Evolutionary conservation across 768 basidiomycete genomes (phyloP).

Genomic region (Bullera alba): DNA sequence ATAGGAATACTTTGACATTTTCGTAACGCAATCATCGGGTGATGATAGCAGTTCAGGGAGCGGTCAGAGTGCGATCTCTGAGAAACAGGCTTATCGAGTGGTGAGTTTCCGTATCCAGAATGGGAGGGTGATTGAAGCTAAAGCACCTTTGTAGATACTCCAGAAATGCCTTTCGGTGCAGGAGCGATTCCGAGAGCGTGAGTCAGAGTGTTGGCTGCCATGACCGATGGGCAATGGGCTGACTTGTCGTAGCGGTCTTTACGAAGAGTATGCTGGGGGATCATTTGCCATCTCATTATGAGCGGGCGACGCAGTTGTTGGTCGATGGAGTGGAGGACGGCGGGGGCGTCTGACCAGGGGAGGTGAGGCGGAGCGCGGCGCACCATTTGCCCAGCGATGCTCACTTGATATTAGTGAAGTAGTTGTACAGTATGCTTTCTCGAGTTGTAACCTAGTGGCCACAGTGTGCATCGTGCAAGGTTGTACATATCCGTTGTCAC

Average conservation of each 20-base stretch:
- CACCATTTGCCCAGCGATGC: too few relatives aligned
- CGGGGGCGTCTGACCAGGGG: too few relatives aligned
- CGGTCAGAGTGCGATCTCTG: conserved; percentile 3
- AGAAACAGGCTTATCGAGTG: conserved; percentile 22
- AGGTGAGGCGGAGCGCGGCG: too few relatives aligned
- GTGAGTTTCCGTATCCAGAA: conserved; percentile 4
- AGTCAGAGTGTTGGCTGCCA: conserved; percentile 9
- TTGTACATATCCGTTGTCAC: too few relatives aligned
- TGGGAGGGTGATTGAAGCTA: not conserved
- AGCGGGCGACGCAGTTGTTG: conserved; percentile 32
- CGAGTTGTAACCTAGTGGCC: too few relatives aligned
- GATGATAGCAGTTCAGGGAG: not conserved
- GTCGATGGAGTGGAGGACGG: conserved; percentile 20
- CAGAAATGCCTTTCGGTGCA: conserved; percentile 27
- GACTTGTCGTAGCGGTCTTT: conserved; percentile 25
- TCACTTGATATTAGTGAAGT: not conserved
- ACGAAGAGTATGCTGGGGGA: conserved; percentile 37
- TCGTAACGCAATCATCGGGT: conserved; percentile 9
- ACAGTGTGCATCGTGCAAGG: too few relatives aligned
- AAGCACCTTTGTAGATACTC: conserved; percentile 15
- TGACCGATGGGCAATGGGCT: not conserved
- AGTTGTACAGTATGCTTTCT: not conserved
- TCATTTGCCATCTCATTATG: conserved; percentile 38
- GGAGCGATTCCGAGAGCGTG: conserved; percentile 39
- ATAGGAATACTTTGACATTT: conserved; percentile 28